These are phyloP conservation scores for Fusarium udum DNA, from an alignment of 2,329 filamentous ascomycete genomes.

Conservation along the genomic window DNA sequence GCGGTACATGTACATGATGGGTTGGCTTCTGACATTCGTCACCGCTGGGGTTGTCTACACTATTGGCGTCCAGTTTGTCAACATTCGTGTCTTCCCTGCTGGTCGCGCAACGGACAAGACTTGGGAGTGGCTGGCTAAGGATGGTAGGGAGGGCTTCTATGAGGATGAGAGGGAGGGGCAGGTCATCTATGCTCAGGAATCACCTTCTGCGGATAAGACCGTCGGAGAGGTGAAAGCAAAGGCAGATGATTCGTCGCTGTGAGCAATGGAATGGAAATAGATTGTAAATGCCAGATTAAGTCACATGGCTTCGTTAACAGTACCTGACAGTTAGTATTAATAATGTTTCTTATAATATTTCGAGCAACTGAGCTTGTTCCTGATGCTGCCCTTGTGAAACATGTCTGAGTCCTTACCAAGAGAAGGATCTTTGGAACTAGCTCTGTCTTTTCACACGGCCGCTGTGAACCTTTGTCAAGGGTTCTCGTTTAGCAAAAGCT, in stretches of 20 bases:
- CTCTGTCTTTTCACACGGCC: fast-evolving
- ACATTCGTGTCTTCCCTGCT: neutral
- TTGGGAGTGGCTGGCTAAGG: neutral
- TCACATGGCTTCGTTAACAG: no score
- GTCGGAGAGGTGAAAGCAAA: neutral
- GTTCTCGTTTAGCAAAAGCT: neutral
- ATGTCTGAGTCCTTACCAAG: neutral
- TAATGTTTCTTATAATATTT: neutral
- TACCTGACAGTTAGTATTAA: neutral
- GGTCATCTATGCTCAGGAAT: neutral
- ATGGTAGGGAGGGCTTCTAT: neutral
- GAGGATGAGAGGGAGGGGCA: neutral
- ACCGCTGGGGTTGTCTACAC: neutral
- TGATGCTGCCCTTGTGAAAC: neutral
- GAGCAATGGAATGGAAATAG: fast-evolving
- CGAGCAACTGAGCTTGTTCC: neutral
- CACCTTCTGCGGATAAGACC: neutral
- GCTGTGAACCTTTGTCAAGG: neutral
- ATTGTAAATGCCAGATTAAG: neutral
- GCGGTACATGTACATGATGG: neutral
- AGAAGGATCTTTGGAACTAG: no score
- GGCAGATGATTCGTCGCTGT: neutral
- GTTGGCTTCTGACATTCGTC: neutral
- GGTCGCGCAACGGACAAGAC: neutral
- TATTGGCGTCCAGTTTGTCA: neutral